Base-by-base conservation (phyloP, 805 yeast species). In the Peterozyma toletana region DNA sequence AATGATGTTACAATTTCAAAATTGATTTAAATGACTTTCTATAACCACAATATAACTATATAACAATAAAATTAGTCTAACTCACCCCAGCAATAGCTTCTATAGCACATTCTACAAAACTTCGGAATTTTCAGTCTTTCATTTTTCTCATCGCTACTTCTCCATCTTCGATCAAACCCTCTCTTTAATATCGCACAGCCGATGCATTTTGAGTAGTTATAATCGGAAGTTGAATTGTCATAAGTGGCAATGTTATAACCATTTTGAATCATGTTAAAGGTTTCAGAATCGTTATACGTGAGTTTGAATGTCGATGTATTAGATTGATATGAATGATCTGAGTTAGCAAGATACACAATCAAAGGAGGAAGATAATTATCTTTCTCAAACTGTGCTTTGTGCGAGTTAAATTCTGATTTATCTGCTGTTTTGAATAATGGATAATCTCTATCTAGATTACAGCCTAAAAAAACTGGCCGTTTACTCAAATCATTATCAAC, bases 221-320 rank as follows among this genome's bases (percentile, higher is more conserved):
- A 39, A 41, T 61, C 63, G 2, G 42, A 21, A 0, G 70, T 57
- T 3, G 73, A 69, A 46, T 76, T 72, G 11, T 57, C 62, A 40
- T 54, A 56, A 0, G 79, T 71, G 31, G 77, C 81, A 21, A 80
- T 56, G 38, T 68, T 66, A 50, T 64, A 71, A 0, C 84, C 83
- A 50, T 78, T 79, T 35, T 61, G 54, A 29, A 78, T 54, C 76
- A 78, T 71, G 3, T 60, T 56, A 2, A 50, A 45, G 5, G 66
- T 62, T 53, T 80, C 84, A 0, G 53, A 54, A 11, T 58, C 53
- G 2, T 64, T 66, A 54, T 78, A 80, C 17, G 71, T 68, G 40
- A 77, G 56, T 49, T 77, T 73, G 57, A 80, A 80, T 0, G 86
- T 80, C 1, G 85, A 78, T 0, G 73, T 70, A 53, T 80, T 80